Evolutionary conservation across 306 rosid species (phyloP).

Genomic region (Delonix regia): DNA sequence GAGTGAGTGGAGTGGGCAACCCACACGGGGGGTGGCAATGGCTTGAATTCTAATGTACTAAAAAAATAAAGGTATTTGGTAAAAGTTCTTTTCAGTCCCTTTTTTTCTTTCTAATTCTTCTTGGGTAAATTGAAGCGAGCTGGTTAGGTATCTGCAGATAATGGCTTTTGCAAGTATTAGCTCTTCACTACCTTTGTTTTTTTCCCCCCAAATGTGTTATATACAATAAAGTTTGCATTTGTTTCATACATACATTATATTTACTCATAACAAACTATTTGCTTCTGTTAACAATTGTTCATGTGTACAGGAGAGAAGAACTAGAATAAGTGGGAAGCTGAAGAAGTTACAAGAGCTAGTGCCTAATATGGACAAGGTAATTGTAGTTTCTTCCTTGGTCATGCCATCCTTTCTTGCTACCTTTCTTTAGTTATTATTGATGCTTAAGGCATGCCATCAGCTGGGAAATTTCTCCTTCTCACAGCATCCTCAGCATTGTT

Average conservation of each 20-base stretch:
- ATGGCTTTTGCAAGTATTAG: background rate
- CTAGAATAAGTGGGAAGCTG: slow-evolving; percentile 72
- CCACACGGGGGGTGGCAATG: too few species aligned
- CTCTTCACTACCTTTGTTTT: background rate
- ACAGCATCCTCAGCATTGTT: background rate
- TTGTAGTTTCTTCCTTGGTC: background rate
- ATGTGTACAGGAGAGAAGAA: slow-evolving; percentile 64
- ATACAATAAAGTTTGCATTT: background rate
- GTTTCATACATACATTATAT: background rate
- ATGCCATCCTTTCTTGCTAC: background rate
- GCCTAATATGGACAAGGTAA: slow-evolving; percentile 84
- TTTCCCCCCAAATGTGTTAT: background rate
- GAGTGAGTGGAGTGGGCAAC: background rate
- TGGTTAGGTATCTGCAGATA: background rate
- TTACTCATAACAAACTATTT: background rate
- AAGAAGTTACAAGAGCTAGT: slow-evolving; percentile 75
- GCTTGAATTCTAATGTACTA: background rate
- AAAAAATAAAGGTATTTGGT: background rate
- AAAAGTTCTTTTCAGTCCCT: background rate
- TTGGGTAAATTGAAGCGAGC: background rate
- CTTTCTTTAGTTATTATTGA: background rate
- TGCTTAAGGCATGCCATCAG: background rate
- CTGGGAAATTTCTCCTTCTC: background rate
- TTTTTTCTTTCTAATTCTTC: background rate
- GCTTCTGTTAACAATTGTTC: background rate